Percentiles rank a stretch among this genome's conserved stretches.
phyloP scores from a whole-genome alignment of 2,329 filamentous ascomycete genomes.

The Rhynchosporium agropyri region DNA sequence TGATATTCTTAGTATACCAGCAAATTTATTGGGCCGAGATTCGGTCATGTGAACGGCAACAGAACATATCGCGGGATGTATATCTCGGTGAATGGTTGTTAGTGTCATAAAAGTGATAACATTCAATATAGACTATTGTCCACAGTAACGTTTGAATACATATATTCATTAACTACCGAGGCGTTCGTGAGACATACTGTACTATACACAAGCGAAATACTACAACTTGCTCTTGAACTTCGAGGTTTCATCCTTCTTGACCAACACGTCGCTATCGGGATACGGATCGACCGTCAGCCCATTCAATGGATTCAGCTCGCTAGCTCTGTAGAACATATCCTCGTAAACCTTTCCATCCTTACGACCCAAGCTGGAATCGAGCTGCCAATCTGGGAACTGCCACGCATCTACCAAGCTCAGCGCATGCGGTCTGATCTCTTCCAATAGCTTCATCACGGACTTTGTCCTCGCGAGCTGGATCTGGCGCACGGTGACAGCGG shows the following conservation, averaged over 20 bases:
- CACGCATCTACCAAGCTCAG: conserved; percentile 72
- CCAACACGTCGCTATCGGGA: conserved; percentile 61
- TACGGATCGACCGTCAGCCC: conserved; percentile 72
- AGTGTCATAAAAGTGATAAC: too few relatives aligned
- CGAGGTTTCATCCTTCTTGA: conserved; percentile 59
- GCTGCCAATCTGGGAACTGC: conserved; percentile 78
- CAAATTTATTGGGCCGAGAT: too few relatives aligned
- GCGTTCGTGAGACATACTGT: neutral
- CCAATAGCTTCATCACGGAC: conserved; percentile 68
- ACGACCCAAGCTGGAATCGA: conserved; percentile 70
- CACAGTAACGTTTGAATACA: neutral
- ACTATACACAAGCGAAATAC: conserved; percentile 11
- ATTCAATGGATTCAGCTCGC: conserved; percentile 74
- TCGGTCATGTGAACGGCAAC: too few relatives aligned
- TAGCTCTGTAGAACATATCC: conserved; percentile 73
- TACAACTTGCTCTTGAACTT: conserved; percentile 55
- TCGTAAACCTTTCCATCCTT: conserved; percentile 77
- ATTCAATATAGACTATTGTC: too few relatives aligned
- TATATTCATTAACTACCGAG: neutral
- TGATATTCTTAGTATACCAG: too few relatives aligned
- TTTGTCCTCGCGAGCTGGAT: conserved; percentile 70
- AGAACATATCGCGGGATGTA: too few relatives aligned
- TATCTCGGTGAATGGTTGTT: too few relatives aligned
- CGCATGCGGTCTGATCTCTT: conserved; percentile 73
- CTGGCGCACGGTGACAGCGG: conserved; percentile 71